These are phyloP conservation scores for Plasmodium berghei DNA, from an alignment of 169 alveolate species.

Conservation along the genomic window DNA sequence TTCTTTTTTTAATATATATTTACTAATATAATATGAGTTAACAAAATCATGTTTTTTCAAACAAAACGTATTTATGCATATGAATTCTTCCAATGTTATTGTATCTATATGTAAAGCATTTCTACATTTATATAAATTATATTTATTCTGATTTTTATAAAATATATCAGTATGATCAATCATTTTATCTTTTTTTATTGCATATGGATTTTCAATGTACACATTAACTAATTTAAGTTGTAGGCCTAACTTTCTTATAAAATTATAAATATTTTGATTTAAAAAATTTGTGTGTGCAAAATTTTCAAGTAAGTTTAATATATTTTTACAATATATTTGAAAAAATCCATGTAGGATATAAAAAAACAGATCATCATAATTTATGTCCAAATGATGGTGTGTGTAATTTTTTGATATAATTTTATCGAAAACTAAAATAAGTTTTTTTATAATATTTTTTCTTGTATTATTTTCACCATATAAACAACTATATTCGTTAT, in stretches of 20 bases:
- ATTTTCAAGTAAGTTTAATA: background rate
- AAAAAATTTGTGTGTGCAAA: slow-evolving; percentile 1
- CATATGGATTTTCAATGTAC: background rate
- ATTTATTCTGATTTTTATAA: background rate
- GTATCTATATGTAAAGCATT: background rate
- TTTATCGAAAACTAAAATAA: slow-evolving; percentile 6
- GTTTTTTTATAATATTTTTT: background rate
- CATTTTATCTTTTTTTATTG: background rate
- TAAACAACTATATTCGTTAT: too few species aligned
- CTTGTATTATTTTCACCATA: background rate
- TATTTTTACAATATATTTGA: background rate
- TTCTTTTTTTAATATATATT: slow-evolving; percentile 13
- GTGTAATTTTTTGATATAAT: background rate
- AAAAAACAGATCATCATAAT: slow-evolving; percentile 18
- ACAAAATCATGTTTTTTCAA: slow-evolving; percentile 20
- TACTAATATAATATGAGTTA: slow-evolving; percentile 35
- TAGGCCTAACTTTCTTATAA: slow-evolving; percentile 1
- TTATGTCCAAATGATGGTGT: background rate
- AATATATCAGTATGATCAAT: background rate
- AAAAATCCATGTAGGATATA: slow-evolving; percentile 6
- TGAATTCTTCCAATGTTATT: slow-evolving; percentile 16
- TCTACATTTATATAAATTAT: background rate
- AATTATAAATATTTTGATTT: slow-evolving; percentile 3
- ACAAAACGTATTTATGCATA: slow-evolving; percentile 12
- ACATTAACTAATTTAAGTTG: slow-evolving; percentile 15